Evolutionary conservation across 305 asterid species (phyloP).

Genomic region (Lippia alba): DNA sequence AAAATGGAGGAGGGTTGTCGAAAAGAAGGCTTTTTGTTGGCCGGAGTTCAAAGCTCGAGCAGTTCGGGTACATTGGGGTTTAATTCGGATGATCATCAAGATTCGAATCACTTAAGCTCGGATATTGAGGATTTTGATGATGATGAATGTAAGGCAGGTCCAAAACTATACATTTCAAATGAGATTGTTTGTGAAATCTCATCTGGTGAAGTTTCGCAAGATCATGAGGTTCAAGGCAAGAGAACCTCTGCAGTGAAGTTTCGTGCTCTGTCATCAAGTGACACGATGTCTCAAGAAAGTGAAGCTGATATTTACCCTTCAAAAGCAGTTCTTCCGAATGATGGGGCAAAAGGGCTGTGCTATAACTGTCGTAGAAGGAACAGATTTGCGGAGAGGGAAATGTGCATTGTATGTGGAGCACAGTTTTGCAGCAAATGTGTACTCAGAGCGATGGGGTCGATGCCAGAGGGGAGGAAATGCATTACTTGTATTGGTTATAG

Average conservation of each 20-base stretch:
- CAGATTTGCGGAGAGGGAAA: slow-evolving; percentile 66
- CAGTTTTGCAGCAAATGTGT: slow-evolving; percentile 79
- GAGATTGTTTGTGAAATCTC: slow-evolving; percentile 27
- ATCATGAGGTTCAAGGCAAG: slow-evolving; percentile 37
- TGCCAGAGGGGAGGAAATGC: slow-evolving; percentile 96
- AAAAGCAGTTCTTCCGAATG: slow-evolving; percentile 48
- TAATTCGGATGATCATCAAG: slow-evolving; percentile 47
- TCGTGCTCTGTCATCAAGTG: slow-evolving; percentile 47
- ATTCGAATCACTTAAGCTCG: slow-evolving; percentile 55
- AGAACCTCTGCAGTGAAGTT: slow-evolving; percentile 52
- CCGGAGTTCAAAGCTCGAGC: slow-evolving; percentile 50
- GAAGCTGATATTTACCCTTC: slow-evolving; percentile 37
- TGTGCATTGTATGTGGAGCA: slow-evolving; percentile 82
- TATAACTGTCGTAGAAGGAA: slow-evolving; percentile 61
- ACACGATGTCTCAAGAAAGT: slow-evolving; percentile 41
- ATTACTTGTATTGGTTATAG: slow-evolving; percentile 72
- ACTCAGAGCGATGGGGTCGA: slow-evolving; percentile 88
- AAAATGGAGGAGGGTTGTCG: slow-evolving; percentile 10
- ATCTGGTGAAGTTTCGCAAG: slow-evolving; percentile 41
- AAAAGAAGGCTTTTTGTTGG: slow-evolving; percentile 28
- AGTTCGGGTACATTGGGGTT: slow-evolving; percentile 63
- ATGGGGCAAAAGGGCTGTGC: slow-evolving; percentile 66
- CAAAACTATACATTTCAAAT: slow-evolving; percentile 23
- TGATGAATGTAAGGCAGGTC: slow-evolving; percentile 37
- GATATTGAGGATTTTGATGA: slow-evolving; percentile 55